Conservation (phyloP, 2,329 filamentous ascomycete species). For the Dryadomyces quercivorus region DNA sequence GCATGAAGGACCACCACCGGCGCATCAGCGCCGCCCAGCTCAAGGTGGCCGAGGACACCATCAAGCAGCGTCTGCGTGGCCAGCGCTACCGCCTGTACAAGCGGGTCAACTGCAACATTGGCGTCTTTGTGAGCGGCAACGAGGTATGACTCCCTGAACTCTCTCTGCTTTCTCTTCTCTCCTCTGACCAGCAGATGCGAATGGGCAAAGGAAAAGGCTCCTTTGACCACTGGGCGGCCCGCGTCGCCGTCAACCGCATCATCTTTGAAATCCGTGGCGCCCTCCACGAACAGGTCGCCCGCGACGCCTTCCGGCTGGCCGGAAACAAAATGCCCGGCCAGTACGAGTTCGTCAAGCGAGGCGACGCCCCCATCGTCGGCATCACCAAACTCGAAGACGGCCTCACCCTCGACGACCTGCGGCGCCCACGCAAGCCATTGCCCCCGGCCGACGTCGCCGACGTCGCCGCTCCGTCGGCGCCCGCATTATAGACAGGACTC, state of each 20-base stretch:
- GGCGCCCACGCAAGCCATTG: constrained; percentile 54
- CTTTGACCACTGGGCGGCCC: constrained; percentile 91
- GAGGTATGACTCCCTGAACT: constrained; percentile 40
- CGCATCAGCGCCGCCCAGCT: constrained; percentile 78
- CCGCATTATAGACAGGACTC: background rate
- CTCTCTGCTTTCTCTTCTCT: background rate
- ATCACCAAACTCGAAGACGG: constrained; percentile 79
- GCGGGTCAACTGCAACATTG: constrained; percentile 81
- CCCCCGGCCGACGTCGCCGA: background rate
- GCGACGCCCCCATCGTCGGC: constrained; percentile 79
- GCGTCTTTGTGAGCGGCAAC: constrained; percentile 90
- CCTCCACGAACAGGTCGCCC: constrained; percentile 86
- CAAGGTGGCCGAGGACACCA: constrained; percentile 86
- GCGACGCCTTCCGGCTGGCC: constrained; percentile 86
- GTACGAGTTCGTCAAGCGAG: constrained; percentile 91
- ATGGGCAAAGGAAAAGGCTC: constrained; percentile 99
- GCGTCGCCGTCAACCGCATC: constrained; percentile 82
- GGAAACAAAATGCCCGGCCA: constrained; percentile 86
- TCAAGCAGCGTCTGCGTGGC: constrained; percentile 76
- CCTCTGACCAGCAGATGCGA: constrained; percentile 48
- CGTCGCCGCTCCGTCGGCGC: background rate
- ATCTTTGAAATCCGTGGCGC: constrained; percentile 87
- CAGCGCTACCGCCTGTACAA: constrained; percentile 90
- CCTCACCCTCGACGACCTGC: constrained; percentile 70
- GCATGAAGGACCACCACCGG: constrained; percentile 87